A percentile compares a stretch with the other conserved stretches of the same genome.
These are phyloP conservation scores for Austroboletus olivaceoglutinosus DNA, from an alignment of 1,284 basidiomycete species.

Conservation along the genomic window DNA sequence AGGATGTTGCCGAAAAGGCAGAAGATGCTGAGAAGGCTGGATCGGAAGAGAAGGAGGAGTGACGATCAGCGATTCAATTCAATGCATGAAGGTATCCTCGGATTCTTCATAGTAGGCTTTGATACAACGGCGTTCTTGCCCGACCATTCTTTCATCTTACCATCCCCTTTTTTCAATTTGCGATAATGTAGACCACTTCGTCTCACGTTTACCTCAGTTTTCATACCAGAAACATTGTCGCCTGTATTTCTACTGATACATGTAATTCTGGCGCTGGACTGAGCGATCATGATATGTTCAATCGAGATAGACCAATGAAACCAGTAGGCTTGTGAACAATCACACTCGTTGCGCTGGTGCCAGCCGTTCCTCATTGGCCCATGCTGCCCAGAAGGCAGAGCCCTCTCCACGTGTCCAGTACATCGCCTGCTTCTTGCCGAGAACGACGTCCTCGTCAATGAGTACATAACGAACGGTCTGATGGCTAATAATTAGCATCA, in stretches of 20 bases:
- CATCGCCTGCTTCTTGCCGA: constrained; percentile 46
- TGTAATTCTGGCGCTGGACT: background rate
- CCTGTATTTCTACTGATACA: background rate
- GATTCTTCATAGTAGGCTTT: constrained; percentile 11
- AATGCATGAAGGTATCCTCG: background rate
- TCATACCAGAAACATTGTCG: constrained; percentile 25
- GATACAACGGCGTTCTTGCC: background rate
- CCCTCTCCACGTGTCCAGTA: constrained; percentile 65
- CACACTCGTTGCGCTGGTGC: constrained; percentile 9
- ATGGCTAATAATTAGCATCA: constrained; percentile 11
- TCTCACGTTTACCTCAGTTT: constrained; percentile 27
- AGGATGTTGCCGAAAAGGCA: constrained; percentile 33
- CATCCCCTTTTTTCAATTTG: constrained; percentile 5
- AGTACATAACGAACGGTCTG: constrained; percentile 63
- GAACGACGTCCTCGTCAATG: constrained; percentile 53
- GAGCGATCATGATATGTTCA: background rate
- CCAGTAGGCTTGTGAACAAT: background rate
- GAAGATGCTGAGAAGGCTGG: constrained; percentile 27
- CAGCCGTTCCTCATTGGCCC: constrained; percentile 50
- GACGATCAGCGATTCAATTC: constrained; percentile 3
- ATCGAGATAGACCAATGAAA: background rate
- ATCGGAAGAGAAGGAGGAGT: constrained; percentile 29
- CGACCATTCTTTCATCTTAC: constrained; percentile 5
- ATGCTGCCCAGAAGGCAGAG: constrained; percentile 49
- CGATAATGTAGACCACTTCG: constrained; percentile 34